These are phyloP conservation scores for Silene conica DNA, from an alignment of 148 eudicot species.

Conservation along the genomic window DNA sequence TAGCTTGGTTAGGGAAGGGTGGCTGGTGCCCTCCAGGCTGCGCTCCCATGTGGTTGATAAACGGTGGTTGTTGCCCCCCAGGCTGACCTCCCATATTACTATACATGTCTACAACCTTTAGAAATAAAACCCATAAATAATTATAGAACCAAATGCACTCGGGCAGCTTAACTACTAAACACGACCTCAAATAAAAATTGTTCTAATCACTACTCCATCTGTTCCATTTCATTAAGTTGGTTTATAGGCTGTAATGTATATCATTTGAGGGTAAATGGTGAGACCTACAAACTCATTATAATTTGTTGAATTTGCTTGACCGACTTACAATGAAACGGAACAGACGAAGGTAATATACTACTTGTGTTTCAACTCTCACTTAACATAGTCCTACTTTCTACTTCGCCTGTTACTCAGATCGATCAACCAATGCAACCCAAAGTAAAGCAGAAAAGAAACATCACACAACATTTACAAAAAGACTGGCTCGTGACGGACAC, in stretches of 20 bases:
- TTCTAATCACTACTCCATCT: not conserved
- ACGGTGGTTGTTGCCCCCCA: constrained; percentile 40
- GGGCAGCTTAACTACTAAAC: not conserved
- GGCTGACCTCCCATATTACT: constrained; percentile 68
- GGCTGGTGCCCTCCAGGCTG: constrained; percentile 58
- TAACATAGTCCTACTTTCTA: too few relatives aligned
- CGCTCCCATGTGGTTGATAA: constrained; percentile 31
- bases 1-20: constrained; percentile 46
- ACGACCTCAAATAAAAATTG: not conserved
- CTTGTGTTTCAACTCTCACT: too few relatives aligned
- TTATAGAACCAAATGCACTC: not conserved
- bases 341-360: too few relatives aligned
- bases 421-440: not conserved
- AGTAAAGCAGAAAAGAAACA: not conserved
- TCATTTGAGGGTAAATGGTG: too few relatives aligned
- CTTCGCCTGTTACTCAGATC: not conserved
- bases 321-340: too few relatives aligned
- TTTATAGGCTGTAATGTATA: too few relatives aligned
- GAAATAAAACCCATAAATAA: not conserved
- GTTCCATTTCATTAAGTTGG: not conserved
- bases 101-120: constrained; percentile 56
- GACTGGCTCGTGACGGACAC: too few relatives aligned
- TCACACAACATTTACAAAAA: not conserved
- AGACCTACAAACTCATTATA: too few relatives aligned
- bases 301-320: too few relatives aligned